Percentiles rank a stretch among this genome's conserved stretches.
Evolutionary conservation across 768 basidiomycete species (phyloP).

Genomic region (Russula compacta): DNA sequence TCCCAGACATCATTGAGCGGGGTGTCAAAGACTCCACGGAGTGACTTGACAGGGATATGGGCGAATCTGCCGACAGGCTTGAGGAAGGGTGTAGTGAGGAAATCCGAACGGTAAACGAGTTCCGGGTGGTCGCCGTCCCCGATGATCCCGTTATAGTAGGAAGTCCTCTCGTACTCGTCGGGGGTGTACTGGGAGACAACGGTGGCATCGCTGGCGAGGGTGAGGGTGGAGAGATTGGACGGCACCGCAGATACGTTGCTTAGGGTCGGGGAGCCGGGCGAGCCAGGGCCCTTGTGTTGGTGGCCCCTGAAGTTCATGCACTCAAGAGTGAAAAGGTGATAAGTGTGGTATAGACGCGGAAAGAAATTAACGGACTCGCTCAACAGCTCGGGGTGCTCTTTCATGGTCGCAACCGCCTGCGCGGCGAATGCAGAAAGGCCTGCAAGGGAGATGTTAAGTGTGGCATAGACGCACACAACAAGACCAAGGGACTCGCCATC

Average conservation of each 20-base stretch:
- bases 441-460: not conserved
- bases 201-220: not conserved
- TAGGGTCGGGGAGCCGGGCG: not conserved
- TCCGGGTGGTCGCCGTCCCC: conserved; percentile 1
- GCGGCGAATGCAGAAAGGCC: not conserved
- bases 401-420: not conserved
- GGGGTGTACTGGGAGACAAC: not conserved
- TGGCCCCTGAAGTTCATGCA: not conserved
- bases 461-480: no score
- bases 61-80: conserved; percentile 1
- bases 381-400: not conserved
- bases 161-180: not conserved
- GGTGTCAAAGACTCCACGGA: conserved; percentile 5
- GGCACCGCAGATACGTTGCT: not conserved
- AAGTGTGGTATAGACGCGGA: not conserved
- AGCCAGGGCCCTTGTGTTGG: not conserved
- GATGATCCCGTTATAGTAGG: not conserved
- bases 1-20: conserved; percentile 8
- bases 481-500: no score
- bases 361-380: not conserved
- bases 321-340: not conserved
- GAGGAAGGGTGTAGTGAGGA: not conserved
- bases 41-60: not conserved
- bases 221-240: not conserved
- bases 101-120: conserved; percentile 3